Evolutionary conservation across 2,329 filamentous ascomycete genomes (phyloP), one percentile per base, ranked within the genome.

Genomic region (Calonectria pseudoturangicola): DNA sequence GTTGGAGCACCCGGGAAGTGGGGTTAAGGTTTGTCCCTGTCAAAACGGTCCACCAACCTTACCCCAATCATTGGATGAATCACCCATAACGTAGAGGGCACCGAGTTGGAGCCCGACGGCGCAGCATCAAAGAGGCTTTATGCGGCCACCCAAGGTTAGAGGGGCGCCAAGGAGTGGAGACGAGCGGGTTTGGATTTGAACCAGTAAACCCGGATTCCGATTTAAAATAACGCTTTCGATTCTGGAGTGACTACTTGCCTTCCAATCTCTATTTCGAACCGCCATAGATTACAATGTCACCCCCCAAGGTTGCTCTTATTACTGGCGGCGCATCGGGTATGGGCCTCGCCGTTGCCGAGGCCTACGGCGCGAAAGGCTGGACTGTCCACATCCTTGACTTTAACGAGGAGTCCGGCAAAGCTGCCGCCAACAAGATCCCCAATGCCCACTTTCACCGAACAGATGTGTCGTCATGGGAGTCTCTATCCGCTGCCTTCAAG

Each of bases 401-500:
- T 36, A 78, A 80, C 66, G 54, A 70, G 16, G 54, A 65, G 8
- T 72, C 77, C 5, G 79, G 73, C 16, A 67, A 66, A 15, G 66
- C 65, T n/a, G 66, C 54, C 2, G 27, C 48, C 9, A 43, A 28
- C 8, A n/a, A 63, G 18, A 21, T 58, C 12, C 39, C 66, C 7
- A 60, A 60, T 2, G 48, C 54, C 7, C 43, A 50, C n/a, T 72
- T 72, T 21, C 48, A 41, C 5, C 43, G 43, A 15, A 62, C 54
- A 5, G 70, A 72, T 15, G 68, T 70, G 6, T 66, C 45, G 1
- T 73, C 72, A 2, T 43, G 76, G 68, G 54, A 68, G 68, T 4
- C 69, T 70, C 13, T 75, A 13, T 73, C 77, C 47, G 73, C 2
- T 72, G 80, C 30, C 67, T 88, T 87, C 68, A 81, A 87, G 56